Evolutionary conservation across 495 filamentous ascomycete genomes (phyloP).

Genomic region (Neurospora sp.): DNA sequence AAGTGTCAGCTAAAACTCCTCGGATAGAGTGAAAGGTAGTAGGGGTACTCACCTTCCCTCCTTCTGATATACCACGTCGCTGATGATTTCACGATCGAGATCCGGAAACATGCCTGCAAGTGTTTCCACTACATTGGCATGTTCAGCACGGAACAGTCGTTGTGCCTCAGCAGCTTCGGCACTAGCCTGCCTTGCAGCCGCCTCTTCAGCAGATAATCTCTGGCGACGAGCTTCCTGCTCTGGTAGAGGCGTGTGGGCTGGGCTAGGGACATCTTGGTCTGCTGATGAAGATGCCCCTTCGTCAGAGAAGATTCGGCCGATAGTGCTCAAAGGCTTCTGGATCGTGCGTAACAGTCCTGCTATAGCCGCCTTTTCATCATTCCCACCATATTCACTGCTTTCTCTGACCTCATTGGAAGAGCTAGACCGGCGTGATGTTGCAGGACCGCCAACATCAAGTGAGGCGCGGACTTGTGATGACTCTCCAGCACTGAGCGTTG

Average conservation of each 20-base stretch:
- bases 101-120: constrained; percentile 89
- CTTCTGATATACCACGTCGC: constrained; percentile 86
- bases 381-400: constrained; percentile 27
- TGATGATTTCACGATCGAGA: constrained; percentile 82
- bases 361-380: constrained; percentile 69
- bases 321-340: constrained; percentile 81
- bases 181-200: constrained; percentile 87
- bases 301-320: constrained; percentile 96
- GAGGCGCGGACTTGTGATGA: constrained; percentile 30
- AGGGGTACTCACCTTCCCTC: constrained; percentile 64
- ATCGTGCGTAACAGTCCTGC: constrained; percentile 83
- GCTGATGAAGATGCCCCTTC: constrained; percentile 38
- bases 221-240: constrained; percentile 35
- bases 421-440: constrained; percentile 28
- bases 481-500: constrained; percentile 18
- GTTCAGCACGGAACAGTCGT: constrained; percentile 74
- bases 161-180: constrained; percentile 86
- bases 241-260: constrained; percentile 48
- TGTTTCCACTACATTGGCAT: constrained; percentile 84
- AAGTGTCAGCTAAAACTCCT: constrained; percentile 13
- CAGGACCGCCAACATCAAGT: constrained; percentile 33
- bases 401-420: constrained; percentile 32
- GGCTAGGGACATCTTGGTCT: constrained; percentile 32
- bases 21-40: neutral
- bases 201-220: constrained; percentile 65